Evolutionary conservation across 257 asterid genomes (phyloP).

Genomic region (Craterostigma plantagineum): DNA sequence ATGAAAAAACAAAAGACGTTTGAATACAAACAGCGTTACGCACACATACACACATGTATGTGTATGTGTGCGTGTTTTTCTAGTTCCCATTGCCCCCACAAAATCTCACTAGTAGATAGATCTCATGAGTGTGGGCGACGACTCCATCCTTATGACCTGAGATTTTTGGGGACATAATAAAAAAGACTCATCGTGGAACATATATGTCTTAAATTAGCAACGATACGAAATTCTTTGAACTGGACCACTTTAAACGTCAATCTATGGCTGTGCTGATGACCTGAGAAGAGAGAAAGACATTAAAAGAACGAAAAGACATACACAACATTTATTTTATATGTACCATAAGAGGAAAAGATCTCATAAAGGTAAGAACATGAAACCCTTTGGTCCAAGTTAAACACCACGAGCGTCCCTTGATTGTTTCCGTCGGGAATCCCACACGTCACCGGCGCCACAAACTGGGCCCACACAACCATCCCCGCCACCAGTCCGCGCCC

Average conservation of each 20-base stretch:
- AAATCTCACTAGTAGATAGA: constrained; percentile 1
- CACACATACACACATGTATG: neutral
- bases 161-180: no score
- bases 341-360: constrained; percentile 59
- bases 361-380: constrained; percentile 20
- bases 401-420: constrained; percentile 70
- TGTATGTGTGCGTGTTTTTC: neutral
- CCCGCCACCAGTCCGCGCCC: constrained; percentile 67
- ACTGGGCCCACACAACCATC: constrained; percentile 89
- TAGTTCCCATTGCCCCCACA: neutral
- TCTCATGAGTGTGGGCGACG: neutral
- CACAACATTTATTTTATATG: neutral
- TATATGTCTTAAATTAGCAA: no score
- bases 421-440: constrained; percentile 58
- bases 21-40: constrained; percentile 5
- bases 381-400: constrained; percentile 45
- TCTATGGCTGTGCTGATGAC: neutral
- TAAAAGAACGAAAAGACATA: neutral
- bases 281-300: neutral
- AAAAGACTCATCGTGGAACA: no score
- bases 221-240: no score
- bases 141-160: no score
- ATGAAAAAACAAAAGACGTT: constrained; percentile 13
- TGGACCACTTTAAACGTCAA: no score
- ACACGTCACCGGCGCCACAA: constrained; percentile 27